Percentiles rank a stretch among this genome's conserved stretches.
These are phyloP conservation scores for Peronospora tabacina DNA, from an alignment of 352 stramenopile genomes.

Conservation along the genomic window DNA sequence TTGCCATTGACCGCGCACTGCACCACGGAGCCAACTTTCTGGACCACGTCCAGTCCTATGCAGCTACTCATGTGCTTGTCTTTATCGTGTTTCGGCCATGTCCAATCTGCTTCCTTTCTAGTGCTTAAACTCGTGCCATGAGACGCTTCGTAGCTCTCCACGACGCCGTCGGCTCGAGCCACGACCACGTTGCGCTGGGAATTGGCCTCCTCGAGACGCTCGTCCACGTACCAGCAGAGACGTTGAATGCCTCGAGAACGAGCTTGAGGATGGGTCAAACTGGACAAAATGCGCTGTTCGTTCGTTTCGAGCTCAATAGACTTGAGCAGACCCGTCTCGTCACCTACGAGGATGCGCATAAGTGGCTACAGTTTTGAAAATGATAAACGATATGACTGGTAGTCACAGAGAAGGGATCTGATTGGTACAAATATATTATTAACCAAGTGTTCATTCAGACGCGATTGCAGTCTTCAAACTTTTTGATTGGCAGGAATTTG, in stretches of 20 bases:
- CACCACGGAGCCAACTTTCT: slow-evolving; percentile 58
- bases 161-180: slow-evolving; percentile 45
- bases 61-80: slow-evolving; percentile 19
- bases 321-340: slow-evolving; percentile 82
- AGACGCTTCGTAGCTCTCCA: slow-evolving; percentile 52
- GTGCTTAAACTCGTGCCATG: slow-evolving; percentile 33
- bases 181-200: slow-evolving; percentile 48
- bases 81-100: slow-evolving; percentile 21
- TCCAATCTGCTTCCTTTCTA: slow-evolving; percentile 40
- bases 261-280: slow-evolving; percentile 36
- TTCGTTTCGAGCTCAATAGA: slow-evolving; percentile 66
- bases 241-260: slow-evolving; percentile 43
- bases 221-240: slow-evolving; percentile 54
- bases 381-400: slow-evolving; percentile 14
- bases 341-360: slow-evolving; percentile 71
- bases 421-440: slow-evolving; percentile 8
- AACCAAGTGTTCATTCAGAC: not conserved
- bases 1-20: slow-evolving; percentile 51
- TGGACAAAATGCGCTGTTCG: slow-evolving; percentile 54
- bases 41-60: slow-evolving; percentile 52
- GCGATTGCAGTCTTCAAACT: slow-evolving; percentile 22
- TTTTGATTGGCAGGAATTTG: no score
- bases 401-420: not conserved
- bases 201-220: slow-evolving; percentile 26
- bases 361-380: slow-evolving; percentile 4